phyloP scores from a whole-genome alignment of 2,329 filamentous ascomycete genomes.

The Claviceps sorghi region DNA sequence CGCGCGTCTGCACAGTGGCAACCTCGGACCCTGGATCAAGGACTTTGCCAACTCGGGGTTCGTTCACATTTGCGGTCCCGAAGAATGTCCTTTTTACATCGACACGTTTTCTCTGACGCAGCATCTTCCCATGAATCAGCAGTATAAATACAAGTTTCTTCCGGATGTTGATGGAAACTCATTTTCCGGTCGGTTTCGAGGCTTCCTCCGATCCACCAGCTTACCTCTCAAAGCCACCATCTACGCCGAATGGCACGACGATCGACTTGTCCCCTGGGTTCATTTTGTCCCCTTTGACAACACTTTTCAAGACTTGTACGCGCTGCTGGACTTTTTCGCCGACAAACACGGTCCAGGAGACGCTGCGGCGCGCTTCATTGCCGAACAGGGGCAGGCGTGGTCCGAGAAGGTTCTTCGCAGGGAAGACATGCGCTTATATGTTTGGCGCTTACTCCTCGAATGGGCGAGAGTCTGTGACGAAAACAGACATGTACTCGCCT shows the following conservation, averaged over 20 bases:
- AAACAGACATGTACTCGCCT: slow-evolving; percentile 28
- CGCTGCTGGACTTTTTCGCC: slow-evolving; percentile 51
- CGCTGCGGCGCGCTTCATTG: slow-evolving; percentile 43
- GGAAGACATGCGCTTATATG: slow-evolving; percentile 54
- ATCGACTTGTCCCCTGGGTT: slow-evolving; percentile 51
- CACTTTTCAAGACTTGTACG: slow-evolving; percentile 50
- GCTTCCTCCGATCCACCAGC: slow-evolving; percentile 48
- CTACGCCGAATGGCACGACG: slow-evolving; percentile 63
- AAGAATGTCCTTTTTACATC: slow-evolving; percentile 25
- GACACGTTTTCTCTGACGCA: slow-evolving; percentile 20
- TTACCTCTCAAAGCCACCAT: slow-evolving; percentile 58
- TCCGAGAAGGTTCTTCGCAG: slow-evolving; percentile 43
- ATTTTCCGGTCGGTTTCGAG: slow-evolving; percentile 47
- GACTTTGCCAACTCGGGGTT: slow-evolving; percentile 30
- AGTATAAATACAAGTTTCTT: slow-evolving; percentile 48
- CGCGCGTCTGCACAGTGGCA: slow-evolving; percentile 16
- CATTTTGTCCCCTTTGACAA: slow-evolving; percentile 63
- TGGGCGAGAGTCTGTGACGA: slow-evolving; percentile 37
- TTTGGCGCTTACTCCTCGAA: slow-evolving; percentile 45
- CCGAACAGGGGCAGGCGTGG: slow-evolving; percentile 45
- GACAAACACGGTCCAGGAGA: slow-evolving; percentile 33
- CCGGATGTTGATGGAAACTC: slow-evolving; percentile 59
- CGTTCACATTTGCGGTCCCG: slow-evolving; percentile 23
- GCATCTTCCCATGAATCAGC: slow-evolving; percentile 28
- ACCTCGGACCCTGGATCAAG: slow-evolving; percentile 27